Percentiles rank a stretch among this genome's conserved stretches.
phyloP scores from a whole-genome alignment of 768 basidiomycete genomes.

The Piloderma croceum region DNA sequence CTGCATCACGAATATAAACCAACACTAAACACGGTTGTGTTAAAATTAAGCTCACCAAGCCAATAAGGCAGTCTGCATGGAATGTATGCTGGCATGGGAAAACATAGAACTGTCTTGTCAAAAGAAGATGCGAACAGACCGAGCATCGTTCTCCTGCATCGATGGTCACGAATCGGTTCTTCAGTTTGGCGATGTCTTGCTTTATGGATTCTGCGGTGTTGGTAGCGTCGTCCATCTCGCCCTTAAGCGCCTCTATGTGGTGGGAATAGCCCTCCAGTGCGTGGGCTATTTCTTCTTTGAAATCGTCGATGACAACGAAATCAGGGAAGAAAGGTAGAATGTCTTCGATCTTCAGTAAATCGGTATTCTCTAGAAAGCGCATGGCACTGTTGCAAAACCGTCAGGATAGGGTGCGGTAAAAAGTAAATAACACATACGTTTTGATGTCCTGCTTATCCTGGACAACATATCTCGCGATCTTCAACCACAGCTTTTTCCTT shows the following conservation, averaged over 20 bases:
- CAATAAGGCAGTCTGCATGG: constrained; percentile 96
- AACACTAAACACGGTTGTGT: not conserved
- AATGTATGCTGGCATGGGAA: constrained; percentile 98
- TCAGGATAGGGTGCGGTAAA: constrained; percentile 2
- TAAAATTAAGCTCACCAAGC: constrained; percentile 57
- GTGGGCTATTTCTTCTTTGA: constrained; percentile 97
- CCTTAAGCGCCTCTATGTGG: constrained; percentile 84
- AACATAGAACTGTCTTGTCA: constrained; percentile 93
- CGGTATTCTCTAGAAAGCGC: constrained; percentile 92
- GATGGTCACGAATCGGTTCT: constrained; percentile 87
- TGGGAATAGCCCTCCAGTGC: constrained; percentile 92
- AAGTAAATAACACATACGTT: constrained; percentile 54
- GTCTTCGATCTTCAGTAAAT: constrained; percentile 95
- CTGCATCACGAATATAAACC: constrained; percentile 37
- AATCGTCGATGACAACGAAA: constrained; percentile 98
- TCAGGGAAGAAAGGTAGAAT: constrained; percentile 99
- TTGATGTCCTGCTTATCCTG: constrained; percentile 98
- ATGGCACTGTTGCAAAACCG: constrained; percentile 63
- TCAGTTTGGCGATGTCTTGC: constrained; percentile 78
- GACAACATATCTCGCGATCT: constrained; percentile 97
- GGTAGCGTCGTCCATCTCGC: constrained; percentile 96
- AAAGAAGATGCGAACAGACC: constrained; percentile 65
- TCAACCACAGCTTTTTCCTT: constrained; percentile 94
- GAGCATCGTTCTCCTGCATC: constrained; percentile 85
- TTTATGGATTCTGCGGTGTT: constrained; percentile 90